Conservation (phyloP, 495 filamentous ascomycete genomes). For the Neurospora sublineolata region DNA sequence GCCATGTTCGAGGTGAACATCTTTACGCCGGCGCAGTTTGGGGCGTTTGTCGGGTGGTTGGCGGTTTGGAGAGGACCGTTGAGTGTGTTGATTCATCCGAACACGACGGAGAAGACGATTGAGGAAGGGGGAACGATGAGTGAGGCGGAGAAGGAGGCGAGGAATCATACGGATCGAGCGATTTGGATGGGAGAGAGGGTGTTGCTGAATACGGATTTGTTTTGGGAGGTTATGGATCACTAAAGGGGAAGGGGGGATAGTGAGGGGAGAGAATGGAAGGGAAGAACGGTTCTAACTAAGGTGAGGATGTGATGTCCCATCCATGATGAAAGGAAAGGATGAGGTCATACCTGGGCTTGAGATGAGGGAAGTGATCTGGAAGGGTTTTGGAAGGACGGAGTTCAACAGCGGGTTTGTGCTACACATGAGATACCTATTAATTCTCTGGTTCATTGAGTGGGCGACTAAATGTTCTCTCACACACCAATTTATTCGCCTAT, state of each 20-base stretch:
- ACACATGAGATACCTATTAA: neutral
- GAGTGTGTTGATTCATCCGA: constrained; percentile 71
- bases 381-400: neutral
- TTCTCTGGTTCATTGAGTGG: too few relatives aligned
- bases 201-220: constrained; percentile 54
- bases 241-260: neutral
- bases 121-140: constrained; percentile 6
- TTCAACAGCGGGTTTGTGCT: neutral
- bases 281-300: neutral
- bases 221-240: constrained; percentile 28
- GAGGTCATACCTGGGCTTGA: neutral
- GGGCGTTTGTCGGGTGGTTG: constrained; percentile 78
- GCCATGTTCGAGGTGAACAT: constrained; percentile 92
- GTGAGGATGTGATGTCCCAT: too few relatives aligned
- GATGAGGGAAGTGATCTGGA: neutral
- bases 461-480: too few relatives aligned
- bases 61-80: constrained; percentile 74
- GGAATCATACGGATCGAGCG: constrained; percentile 63
- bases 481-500: too few relatives aligned
- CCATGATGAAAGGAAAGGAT: too few relatives aligned
- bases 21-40: constrained; percentile 76
- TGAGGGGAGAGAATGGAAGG: neutral
- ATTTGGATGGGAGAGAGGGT: constrained; percentile 75
- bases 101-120: constrained; percentile 39
- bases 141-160: constrained; percentile 35